Base-by-base conservation (phyloP, 352 stramenopile species). In the Globisporangium apiculatum region DNA sequence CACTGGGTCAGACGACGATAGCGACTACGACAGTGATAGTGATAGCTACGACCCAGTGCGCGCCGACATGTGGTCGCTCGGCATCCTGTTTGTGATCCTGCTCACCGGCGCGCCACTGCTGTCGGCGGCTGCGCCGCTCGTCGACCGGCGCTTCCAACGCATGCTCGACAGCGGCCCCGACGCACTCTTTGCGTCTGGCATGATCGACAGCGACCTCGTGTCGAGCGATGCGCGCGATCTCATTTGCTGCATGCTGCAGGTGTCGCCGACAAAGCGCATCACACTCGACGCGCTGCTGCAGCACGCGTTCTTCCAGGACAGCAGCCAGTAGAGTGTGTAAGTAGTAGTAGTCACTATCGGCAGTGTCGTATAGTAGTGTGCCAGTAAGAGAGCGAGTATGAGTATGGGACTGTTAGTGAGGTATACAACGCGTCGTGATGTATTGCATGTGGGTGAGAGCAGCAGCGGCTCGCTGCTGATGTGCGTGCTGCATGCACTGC, bases 31-130 rank as follows among this genome's bases (percentile, higher is more conserved):
- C 61, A 55, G 64, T 65, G 24, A 49, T 79, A n/a, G 38, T 75
- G 53, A 61, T 65, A 7, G 59, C 62, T 84, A 85, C 55, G 65
- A 85, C 51, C 69, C 78, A 4, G 48, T 79, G 38, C 46, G 56
- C 47, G 75, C 72, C 7, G 78, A 88, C 45, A 72, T 82, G n/a
- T 88, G 78, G 78, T 86, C 78, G 11, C 67, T 86, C 2, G 75
- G 78, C 15, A 73, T 88, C 40, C 53, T 88, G 66, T 63, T 88
- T 15, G 75, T 72, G 14, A 79, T 86, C 53, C 84, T 86, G 78
- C 64, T 88, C 42, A 71, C 73, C 2, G 78, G 78, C 7, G 64
- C 75, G 4, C 75, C 73, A 38, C 66, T 83, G 3, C 62, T 84
- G 1, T 62, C 70, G 4, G 67, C 74, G 40, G 73, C 77, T 3